Evolutionary conservation across 2,329 filamentous ascomycete species (phyloP).

Genomic region (Cytospora mali): DNA sequence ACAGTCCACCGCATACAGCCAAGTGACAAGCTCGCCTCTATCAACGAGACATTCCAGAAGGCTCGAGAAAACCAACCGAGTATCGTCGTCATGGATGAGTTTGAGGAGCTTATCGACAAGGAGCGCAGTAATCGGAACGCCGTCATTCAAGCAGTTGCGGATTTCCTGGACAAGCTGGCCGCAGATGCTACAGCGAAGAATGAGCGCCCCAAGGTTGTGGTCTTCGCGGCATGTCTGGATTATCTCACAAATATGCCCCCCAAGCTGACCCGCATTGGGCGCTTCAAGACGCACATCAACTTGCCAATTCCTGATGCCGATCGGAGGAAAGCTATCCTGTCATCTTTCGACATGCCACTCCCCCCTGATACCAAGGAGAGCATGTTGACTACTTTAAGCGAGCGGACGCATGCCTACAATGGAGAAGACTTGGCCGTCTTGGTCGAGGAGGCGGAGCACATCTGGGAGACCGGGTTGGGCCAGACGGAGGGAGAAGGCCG

Average conservation of each 20-base stretch:
- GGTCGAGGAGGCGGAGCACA: constrained; percentile 50
- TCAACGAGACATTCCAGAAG: constrained; percentile 70
- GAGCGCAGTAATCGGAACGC: constrained; percentile 54
- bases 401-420: constrained; percentile 85
- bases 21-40: constrained; percentile 57
- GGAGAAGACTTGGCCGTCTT: constrained; percentile 74
- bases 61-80: constrained; percentile 72
- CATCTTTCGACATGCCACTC: constrained; percentile 55
- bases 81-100: constrained; percentile 76
- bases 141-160: constrained; percentile 54
- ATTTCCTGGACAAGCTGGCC: constrained; percentile 56
- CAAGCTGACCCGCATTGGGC: constrained; percentile 64
- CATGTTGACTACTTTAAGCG: constrained; percentile 63
- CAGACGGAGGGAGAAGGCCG: background rate
- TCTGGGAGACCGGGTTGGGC: constrained; percentile 19
- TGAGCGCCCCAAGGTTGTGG: constrained; percentile 61
- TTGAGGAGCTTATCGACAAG: constrained; percentile 70
- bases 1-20: constrained; percentile 64
- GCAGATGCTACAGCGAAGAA: constrained; percentile 41
- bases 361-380: constrained; percentile 51
- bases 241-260: constrained; percentile 73
- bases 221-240: constrained; percentile 73
- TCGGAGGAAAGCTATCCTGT: constrained; percentile 74
- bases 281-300: constrained; percentile 69
- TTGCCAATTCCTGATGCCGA: constrained; percentile 75